Conservation (phyloP, 1,139 yeast species). For the Taiozyma sp. region DNA sequence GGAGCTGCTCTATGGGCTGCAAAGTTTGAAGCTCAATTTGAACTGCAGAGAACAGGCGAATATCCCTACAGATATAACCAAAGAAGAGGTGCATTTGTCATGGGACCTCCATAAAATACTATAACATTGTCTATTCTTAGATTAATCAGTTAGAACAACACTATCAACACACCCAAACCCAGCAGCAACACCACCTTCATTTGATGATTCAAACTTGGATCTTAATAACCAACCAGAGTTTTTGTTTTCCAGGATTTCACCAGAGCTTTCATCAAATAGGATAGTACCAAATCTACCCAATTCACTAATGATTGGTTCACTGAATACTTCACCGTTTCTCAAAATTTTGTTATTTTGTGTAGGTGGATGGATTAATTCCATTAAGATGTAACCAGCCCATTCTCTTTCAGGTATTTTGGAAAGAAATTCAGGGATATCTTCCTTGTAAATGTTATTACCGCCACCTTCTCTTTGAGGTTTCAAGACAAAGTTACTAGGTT, state of each 20-base stretch:
- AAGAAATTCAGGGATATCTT: constrained; percentile 74
- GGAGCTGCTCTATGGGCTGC: constrained; percentile 76
- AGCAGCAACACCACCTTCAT: constrained; percentile 99
- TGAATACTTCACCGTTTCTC: constrained; percentile 55
- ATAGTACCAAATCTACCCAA: constrained; percentile 87
- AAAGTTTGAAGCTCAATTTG: constrained; percentile 24
- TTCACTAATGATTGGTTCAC: constrained; percentile 79
- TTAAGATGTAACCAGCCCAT: constrained; percentile 89
- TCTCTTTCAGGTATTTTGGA: constrained; percentile 55
- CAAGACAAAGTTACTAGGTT: constrained; percentile 70
- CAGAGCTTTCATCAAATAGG: constrained; percentile 61
- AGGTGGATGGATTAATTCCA: constrained; percentile 88
- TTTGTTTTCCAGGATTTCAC: constrained; percentile 55
- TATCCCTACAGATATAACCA: background rate
- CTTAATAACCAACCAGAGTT: constrained; percentile 83
- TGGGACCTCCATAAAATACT: constrained; percentile 1
- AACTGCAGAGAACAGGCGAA: constrained; percentile 1
- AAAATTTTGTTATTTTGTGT: constrained; percentile 62
- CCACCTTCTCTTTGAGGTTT: constrained; percentile 98
- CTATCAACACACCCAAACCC: constrained; percentile 97
- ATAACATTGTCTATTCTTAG: background rate
- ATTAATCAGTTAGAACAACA: constrained; percentile 29
- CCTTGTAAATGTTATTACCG: constrained; percentile 87
- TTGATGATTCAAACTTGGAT: constrained; percentile 79
- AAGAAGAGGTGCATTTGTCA: background rate